A percentile compares a stretch with the other conserved stretches of the same genome.
Evolutionary conservation across 2,329 filamentous ascomycete genomes (phyloP).

Genomic region (Trichophyton benhamiae): DNA sequence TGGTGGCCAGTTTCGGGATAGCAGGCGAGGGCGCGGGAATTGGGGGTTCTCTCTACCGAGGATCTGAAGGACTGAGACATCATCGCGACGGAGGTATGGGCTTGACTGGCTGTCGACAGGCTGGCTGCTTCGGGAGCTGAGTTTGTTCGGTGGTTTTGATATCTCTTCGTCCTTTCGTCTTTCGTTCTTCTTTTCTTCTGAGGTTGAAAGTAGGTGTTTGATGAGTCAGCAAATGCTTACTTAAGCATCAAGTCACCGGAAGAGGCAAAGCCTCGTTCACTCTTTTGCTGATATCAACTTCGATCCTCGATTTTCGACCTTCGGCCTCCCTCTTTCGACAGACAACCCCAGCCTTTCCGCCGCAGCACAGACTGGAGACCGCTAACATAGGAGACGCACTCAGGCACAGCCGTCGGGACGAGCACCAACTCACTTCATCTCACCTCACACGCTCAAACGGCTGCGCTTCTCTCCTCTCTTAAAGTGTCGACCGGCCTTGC

Average conservation of each 20-base stretch:
- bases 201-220: constrained; percentile 3
- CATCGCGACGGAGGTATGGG: constrained; percentile 7
- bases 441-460: constrained; percentile 16
- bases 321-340: not conserved
- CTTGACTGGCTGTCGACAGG: constrained; percentile 2
- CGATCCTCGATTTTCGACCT: not conserved
- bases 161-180: not conserved
- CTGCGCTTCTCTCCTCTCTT: constrained; percentile 22
- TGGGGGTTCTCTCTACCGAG: constrained; percentile 10
- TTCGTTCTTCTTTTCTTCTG: not conserved
- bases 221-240: constrained; percentile 2
- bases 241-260: not conserved
- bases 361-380: not conserved
- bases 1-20: constrained; percentile 13
- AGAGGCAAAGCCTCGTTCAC: not conserved
- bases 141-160: not conserved
- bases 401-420: not conserved
- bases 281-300: not conserved
- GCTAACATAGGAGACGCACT: not conserved
- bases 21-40: not conserved
- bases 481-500: constrained; percentile 20
- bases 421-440: constrained; percentile 2
- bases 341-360: not conserved
- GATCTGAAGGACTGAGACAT: constrained; percentile 15
- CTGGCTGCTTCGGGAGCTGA: not conserved